Evolutionary conservation across 208 protist genomes (phyloP), one percentile per base, ranked within the genome.

Genomic region (Trypanosomatidae sp.): DNA sequence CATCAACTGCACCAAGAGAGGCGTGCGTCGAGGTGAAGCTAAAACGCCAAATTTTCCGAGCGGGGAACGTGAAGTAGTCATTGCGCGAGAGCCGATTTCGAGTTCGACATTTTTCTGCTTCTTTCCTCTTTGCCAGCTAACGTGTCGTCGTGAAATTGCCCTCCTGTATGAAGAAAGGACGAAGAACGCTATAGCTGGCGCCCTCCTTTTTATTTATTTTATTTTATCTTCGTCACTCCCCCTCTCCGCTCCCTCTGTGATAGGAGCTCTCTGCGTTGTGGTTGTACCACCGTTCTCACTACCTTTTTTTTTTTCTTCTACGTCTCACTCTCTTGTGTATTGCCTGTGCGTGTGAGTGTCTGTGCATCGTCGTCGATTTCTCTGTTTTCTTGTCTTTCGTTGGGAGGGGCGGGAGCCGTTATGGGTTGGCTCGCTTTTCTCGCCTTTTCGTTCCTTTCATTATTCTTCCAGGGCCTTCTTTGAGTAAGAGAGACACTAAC

Each of bases 341-440:
- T 28, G 22, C 50, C 1, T 8, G 50, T 28, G 50, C 50, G 22
- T 5, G 22, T 55, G 22, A 2, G 50, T 55, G 50, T 55, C 5
- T 55, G 12, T 9, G 17, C 49, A 3, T 28, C 50, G 6, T 19
- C 19, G 8, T 55, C 22, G 22, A 60, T 13, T 77, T 30, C 28
- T 41, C 41, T 44, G 2, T 4, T 67, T 58, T 74, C 53, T 49
- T 49, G n/a, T 6, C 59, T 59, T 70, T 19, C 59, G 33, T 49
- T 50, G 12, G n/a, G 15, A 36, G 36, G 15, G 36, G 36, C 36
- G 36, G 3, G 36, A 39, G 3, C 36, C 36, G 36, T 39, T 39
- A 6, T 70, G 15, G 55, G 55, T 70, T 60, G 53, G 36, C 30
- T 67, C 22, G 41, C 15, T 66, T 30, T 44, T 59, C 66, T 65